Evolutionary conservation across 305 asterid species (phyloP).

Genomic region (Andrographis paniculata): DNA sequence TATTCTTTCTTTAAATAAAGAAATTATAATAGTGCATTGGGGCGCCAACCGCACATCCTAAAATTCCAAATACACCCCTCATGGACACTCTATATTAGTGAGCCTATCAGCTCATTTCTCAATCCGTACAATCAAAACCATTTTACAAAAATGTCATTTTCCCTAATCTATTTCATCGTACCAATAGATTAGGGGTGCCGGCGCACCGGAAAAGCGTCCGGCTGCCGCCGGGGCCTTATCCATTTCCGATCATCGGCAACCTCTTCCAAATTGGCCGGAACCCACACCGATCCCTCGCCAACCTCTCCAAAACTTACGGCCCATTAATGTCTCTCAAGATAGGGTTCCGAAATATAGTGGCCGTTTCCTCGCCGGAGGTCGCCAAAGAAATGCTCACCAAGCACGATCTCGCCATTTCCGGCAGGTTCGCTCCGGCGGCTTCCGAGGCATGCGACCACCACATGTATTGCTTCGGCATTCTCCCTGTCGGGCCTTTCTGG

Average conservation of each 20-base stretch:
- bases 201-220: too few relatives aligned
- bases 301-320: background rate
- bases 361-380: slow-evolving; percentile 3
- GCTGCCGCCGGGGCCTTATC: background rate
- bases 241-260: slow-evolving; percentile 8
- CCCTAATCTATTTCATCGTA: too few relatives aligned
- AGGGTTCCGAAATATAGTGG: background rate
- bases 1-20: too few relatives aligned
- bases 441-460: background rate
- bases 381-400: background rate
- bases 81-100: too few relatives aligned
- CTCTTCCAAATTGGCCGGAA: background rate
- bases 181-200: too few relatives aligned
- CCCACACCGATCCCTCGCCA: background rate
- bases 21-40: too few relatives aligned
- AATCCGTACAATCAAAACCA: too few relatives aligned
- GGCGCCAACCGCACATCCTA: too few relatives aligned
- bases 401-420: background rate
- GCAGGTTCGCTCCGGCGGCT: background rate
- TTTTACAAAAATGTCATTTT: too few relatives aligned
- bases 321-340: background rate
- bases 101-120: too few relatives aligned
- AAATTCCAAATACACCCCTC: too few relatives aligned
- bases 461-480: background rate
- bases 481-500: slow-evolving; percentile 13